Percentiles rank a stretch among this genome's conserved stretches.
Conservation (phyloP, 768 basidiomycete genomes). For the Mycena rebaudengoi region DNA sequence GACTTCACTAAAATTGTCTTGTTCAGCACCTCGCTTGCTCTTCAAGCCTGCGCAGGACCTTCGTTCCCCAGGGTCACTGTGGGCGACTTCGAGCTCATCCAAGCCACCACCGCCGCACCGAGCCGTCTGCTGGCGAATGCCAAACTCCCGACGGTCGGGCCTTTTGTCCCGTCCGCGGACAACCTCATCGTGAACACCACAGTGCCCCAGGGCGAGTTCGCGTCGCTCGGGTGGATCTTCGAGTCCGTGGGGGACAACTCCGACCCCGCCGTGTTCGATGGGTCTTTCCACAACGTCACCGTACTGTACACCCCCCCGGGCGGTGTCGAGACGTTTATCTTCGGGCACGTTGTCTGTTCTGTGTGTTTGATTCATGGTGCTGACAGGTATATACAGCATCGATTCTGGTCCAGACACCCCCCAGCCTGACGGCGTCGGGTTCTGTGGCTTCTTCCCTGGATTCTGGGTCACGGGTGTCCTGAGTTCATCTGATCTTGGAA, state of each 20-base stretch:
- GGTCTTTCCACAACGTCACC: constrained; percentile 4
- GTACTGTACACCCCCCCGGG: constrained; percentile 8
- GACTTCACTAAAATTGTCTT: constrained; percentile 4
- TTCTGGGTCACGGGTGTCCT: neutral
- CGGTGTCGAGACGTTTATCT: neutral
- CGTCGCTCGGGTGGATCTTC: constrained; percentile 7
- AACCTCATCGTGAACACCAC: constrained; percentile 9
- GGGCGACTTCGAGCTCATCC: neutral
- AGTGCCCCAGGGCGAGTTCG: neutral
- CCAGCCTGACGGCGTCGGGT: too few relatives aligned
- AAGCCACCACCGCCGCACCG: neutral
- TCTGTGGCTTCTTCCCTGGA: constrained; percentile 12
- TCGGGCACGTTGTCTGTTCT: constrained; percentile 10
- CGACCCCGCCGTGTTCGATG: constrained; percentile 7
- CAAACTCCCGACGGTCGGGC: neutral
- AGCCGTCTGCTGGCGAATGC: neutral
- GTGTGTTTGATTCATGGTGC: neutral
- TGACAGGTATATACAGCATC: constrained; percentile 1
- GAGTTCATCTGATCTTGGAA: constrained; percentile 5
- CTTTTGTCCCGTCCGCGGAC: constrained; percentile 1
- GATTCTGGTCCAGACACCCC: neutral
- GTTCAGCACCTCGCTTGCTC: constrained; percentile 1
- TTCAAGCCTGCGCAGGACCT: neutral
- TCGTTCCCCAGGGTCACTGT: neutral
- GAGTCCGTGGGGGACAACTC: neutral